These are phyloP conservation scores for Calophaca sinica DNA, from an alignment of 306 rosid species.

Conservation along the genomic window DNA sequence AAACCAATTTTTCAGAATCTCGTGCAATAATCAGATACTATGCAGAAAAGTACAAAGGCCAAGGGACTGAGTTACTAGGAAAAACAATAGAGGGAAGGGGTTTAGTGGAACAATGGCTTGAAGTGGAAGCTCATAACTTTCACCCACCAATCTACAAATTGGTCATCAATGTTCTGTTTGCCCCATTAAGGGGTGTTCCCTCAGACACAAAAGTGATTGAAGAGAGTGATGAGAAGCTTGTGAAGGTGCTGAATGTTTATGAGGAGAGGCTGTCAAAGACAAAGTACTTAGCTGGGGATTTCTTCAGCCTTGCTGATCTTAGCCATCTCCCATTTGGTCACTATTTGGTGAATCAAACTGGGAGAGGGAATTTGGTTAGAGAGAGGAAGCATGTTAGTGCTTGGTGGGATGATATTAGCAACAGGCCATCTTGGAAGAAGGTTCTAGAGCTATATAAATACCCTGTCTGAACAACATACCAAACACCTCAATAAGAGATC, in stretches of 20 bases:
- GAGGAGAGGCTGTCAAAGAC: slow-evolving; percentile 44
- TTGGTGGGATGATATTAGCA: slow-evolving; percentile 72
- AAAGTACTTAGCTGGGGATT: slow-evolving; percentile 51
- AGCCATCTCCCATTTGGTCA: slow-evolving; percentile 56
- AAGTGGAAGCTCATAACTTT: slow-evolving; percentile 59
- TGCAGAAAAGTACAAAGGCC: slow-evolving; percentile 57
- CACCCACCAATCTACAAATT: slow-evolving; percentile 47
- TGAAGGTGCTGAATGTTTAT: slow-evolving; percentile 43
- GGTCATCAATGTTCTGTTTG: slow-evolving; percentile 46
- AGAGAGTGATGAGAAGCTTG: slow-evolving; percentile 50
- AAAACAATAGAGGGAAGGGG: slow-evolving; percentile 53
- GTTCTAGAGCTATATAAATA: slow-evolving; percentile 51
- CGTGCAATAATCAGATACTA: slow-evolving; percentile 60
- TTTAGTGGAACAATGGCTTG: slow-evolving; percentile 66
- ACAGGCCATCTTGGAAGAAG: slow-evolving; percentile 67
- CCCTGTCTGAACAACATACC: slow-evolving; percentile 19
- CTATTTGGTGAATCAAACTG: slow-evolving; percentile 54
- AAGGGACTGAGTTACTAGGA: slow-evolving; percentile 57
- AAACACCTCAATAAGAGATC: background rate
- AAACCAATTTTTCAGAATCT: slow-evolving; percentile 50
- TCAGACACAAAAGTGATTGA: slow-evolving; percentile 52
- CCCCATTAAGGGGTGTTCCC: slow-evolving; percentile 37
- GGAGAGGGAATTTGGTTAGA: slow-evolving; percentile 49
- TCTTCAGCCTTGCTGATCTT: slow-evolving; percentile 54
- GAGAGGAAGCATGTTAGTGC: slow-evolving; percentile 64